A percentile compares a stretch with the other conserved stretches of the same genome.
These are phyloP conservation scores for Fonsecaea monophora DNA, from an alignment of 2,329 filamentous ascomycete species.

Conservation along the genomic window DNA sequence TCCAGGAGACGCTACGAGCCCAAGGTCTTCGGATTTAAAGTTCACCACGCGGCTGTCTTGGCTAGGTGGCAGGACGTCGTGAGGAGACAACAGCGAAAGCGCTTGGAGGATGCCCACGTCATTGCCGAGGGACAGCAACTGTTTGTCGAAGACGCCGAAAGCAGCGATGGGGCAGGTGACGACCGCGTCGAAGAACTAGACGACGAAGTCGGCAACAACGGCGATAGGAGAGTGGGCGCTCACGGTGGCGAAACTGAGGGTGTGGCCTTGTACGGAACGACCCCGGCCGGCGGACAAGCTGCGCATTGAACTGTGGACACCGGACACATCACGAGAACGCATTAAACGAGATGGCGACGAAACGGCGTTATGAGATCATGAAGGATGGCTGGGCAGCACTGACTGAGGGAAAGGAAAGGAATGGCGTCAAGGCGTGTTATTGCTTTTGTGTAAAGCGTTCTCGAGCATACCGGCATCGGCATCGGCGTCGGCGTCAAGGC, in stretches of 20 bases:
- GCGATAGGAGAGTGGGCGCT: constrained; percentile 4
- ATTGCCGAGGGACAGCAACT: constrained; percentile 53
- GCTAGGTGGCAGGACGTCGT: constrained; percentile 88
- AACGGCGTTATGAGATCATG: constrained; percentile 2
- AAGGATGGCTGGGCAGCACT: background rate
- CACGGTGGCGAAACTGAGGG: constrained; percentile 15
- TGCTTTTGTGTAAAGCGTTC: background rate
- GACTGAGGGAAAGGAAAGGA: background rate
- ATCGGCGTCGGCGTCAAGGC: background rate
- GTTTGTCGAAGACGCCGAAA: constrained; percentile 39
- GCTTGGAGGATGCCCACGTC: constrained; percentile 71
- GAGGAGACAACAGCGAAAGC: constrained; percentile 79
- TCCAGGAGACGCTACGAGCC: constrained; percentile 85
- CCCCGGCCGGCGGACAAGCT: background rate
- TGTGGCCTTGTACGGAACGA: constrained; percentile 12
- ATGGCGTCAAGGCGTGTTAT: background rate
- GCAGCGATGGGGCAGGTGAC: constrained; percentile 35
- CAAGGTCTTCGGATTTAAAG: constrained; percentile 91
- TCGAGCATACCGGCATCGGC: background rate
- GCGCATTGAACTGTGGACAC: background rate
- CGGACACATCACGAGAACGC: background rate
- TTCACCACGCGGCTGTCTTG: constrained; percentile 86
- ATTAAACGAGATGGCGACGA: background rate
- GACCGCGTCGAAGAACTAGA: constrained; percentile 26
- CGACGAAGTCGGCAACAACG: constrained; percentile 17